These are phyloP conservation scores for Fusarium verticillioides DNA, from an alignment of 2,329 filamentous ascomycete species.

Conservation along the genomic window DNA sequence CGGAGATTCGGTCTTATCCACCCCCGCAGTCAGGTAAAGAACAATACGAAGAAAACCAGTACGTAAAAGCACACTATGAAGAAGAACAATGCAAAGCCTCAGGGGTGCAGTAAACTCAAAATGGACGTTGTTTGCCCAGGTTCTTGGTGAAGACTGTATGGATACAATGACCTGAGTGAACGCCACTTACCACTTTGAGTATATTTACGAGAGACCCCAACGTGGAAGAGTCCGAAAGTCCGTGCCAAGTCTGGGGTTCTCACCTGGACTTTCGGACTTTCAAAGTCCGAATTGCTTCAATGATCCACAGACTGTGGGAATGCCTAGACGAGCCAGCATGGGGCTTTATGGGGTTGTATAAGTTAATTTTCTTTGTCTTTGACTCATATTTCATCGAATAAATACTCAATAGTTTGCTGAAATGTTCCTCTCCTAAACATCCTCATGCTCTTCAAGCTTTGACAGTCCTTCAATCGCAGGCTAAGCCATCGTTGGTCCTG, in stretches of 20 bases:
- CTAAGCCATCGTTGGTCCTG: background rate
- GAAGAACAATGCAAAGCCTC: slow-evolving; percentile 26
- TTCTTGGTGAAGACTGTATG: background rate
- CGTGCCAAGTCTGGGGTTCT: background rate
- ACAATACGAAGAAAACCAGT: background rate
- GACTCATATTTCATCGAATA: background rate
- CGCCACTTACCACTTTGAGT: background rate
- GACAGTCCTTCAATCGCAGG: background rate
- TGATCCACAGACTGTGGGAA: slow-evolving; percentile 28
- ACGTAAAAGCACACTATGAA: slow-evolving; percentile 7
- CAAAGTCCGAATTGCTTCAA: slow-evolving; percentile 38
- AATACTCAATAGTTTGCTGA: background rate
- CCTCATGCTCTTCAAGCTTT: background rate
- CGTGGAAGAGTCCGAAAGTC: slow-evolving; percentile 14
- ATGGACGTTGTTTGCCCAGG: slow-evolving; percentile 12
- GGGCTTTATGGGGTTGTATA: background rate
- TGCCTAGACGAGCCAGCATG: background rate
- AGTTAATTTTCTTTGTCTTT: slow-evolving; percentile 20
- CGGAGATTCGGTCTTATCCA: slow-evolving; percentile 30
- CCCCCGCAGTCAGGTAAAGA: slow-evolving; percentile 5
- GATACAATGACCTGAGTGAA: background rate
- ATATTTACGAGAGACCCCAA: slow-evolving; percentile 22
- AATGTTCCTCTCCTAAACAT: background rate
- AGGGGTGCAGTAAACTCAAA: slow-evolving; percentile 1
- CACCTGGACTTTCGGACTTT: slow-evolving; percentile 28